These are phyloP conservation scores for Ophiocordyceps camponoti-leonardi DNA, from an alignment of 2,329 filamentous ascomycete genomes.

Conservation along the genomic window DNA sequence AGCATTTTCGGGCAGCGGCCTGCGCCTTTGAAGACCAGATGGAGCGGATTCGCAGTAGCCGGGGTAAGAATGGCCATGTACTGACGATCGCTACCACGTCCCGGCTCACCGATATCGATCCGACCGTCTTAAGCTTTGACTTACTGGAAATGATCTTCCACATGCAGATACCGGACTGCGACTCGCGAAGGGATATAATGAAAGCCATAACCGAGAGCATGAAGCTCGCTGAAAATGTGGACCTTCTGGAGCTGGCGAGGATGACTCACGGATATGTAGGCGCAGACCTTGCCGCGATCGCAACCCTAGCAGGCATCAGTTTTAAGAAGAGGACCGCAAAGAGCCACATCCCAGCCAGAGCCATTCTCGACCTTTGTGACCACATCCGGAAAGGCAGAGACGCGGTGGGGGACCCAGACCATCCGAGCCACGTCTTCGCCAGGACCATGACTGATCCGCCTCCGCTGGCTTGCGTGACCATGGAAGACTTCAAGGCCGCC, in stretches of 20 bases:
- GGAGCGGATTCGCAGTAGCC: slow-evolving; percentile 56
- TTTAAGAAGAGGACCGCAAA: slow-evolving; percentile 16
- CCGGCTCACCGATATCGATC: slow-evolving; percentile 69
- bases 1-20: slow-evolving; percentile 74
- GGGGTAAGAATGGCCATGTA: slow-evolving; percentile 57
- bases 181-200: slow-evolving; percentile 62
- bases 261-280: slow-evolving; percentile 86
- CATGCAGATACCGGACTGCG: slow-evolving; percentile 70
- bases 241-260: slow-evolving; percentile 60
- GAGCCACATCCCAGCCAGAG: slow-evolving; percentile 10
- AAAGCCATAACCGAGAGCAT: slow-evolving; percentile 52
- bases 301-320: slow-evolving; percentile 24
- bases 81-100: slow-evolving; percentile 88
- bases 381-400: slow-evolving; percentile 1
- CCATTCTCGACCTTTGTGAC: slow-evolving; percentile 1
- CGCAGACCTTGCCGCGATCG: slow-evolving; percentile 61
- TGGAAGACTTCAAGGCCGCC: slow-evolving; percentile 51
- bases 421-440: not conserved
- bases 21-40: slow-evolving; percentile 67
- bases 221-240: slow-evolving; percentile 48
- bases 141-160: slow-evolving; percentile 74
- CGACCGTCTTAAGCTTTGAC: slow-evolving; percentile 55
- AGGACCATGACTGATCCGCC: not conserved
- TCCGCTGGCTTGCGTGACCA: slow-evolving; percentile 4
- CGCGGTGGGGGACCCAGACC: slow-evolving; percentile 1